A percentile compares a stretch with the other conserved stretches of the same genome.
Evolutionary conservation across 2,329 filamentous ascomycete genomes (phyloP).

Genomic region (Exophiala sp.): DNA sequence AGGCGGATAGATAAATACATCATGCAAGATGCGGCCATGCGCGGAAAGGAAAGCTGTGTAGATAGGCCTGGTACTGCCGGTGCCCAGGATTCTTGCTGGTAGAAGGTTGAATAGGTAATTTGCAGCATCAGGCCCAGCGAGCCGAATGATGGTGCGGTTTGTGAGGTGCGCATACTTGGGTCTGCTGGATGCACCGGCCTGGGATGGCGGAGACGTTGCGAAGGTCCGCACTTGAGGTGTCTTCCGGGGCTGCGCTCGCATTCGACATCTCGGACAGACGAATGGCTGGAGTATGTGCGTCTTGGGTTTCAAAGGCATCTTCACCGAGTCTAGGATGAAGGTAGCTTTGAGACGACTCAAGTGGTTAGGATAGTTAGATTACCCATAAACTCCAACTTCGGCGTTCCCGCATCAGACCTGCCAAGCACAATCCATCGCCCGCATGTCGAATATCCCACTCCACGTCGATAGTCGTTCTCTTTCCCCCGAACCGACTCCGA

Average conservation of each 20-base stretch:
- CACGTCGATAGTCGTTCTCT: too few relatives aligned
- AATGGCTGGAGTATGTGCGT: neutral
- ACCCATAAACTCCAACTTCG: neutral
- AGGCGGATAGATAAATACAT: constrained; percentile 81
- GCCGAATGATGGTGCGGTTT: constrained; percentile 73
- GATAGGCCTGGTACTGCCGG: constrained; percentile 42
- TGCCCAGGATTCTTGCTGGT: constrained; percentile 60
- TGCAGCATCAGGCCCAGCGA: constrained; percentile 74
- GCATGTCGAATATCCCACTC: neutral
- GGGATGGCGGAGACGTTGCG: constrained; percentile 6
- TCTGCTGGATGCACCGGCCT: neutral
- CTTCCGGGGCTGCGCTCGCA: neutral
- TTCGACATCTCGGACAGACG: constrained; percentile 12
- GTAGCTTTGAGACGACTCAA: neutral
- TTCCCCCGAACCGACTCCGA: too few relatives aligned
- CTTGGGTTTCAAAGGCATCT: constrained; percentile 10
- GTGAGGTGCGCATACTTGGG: constrained; percentile 47
- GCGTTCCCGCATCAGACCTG: neutral
- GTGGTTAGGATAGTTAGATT: neutral
- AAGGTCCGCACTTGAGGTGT: constrained; percentile 9
- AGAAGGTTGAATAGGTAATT: constrained; percentile 86
- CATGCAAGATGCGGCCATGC: constrained; percentile 76
- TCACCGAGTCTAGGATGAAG: neutral
- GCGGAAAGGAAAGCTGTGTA: constrained; percentile 87
- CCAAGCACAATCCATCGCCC: neutral